phyloP scores from a whole-genome alignment of 208 protist species.

The Trypanosoma melophagium region DNA sequence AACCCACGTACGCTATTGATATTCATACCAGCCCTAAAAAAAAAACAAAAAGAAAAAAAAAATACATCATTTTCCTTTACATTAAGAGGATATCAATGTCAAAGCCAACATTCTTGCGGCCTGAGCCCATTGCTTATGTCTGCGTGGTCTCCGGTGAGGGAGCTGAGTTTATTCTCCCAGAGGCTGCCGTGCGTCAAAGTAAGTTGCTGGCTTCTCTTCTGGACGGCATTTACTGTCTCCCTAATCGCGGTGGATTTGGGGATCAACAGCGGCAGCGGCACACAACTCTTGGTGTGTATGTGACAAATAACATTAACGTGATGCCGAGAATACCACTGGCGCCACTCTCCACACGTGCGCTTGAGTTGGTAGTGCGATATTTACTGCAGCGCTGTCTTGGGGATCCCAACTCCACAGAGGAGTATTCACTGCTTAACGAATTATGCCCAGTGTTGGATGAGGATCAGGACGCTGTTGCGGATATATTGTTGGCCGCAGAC shows the following conservation, averaged over 20 bases:
- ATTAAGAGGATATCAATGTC: too few species aligned
- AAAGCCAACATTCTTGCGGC: too few species aligned
- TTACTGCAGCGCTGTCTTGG: constrained; percentile 25
- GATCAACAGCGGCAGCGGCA: not conserved
- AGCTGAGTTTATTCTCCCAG: constrained; percentile 54
- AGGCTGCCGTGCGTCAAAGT: constrained; percentile 46
- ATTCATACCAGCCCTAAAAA: too few species aligned
- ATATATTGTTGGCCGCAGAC: constrained; percentile 32
- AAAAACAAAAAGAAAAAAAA: too few species aligned
- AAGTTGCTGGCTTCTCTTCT: constrained; percentile 58
- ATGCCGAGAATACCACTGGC: constrained; percentile 32
- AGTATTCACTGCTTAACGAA: constrained; percentile 23
- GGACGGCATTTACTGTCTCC: constrained; percentile 35
- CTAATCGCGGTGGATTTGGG: constrained; percentile 26
- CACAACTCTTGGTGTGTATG: not conserved
- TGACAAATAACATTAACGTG: constrained; percentile 19
- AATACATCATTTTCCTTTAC: too few species aligned
- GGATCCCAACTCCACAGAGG: constrained; percentile 28
- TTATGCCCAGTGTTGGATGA: constrained; percentile 27
- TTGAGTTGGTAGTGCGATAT: constrained; percentile 29
- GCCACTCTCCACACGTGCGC: constrained; percentile 6
- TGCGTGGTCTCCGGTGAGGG: constrained; percentile 43
- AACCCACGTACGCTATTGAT: too few species aligned
- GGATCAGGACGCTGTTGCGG: constrained; percentile 30
- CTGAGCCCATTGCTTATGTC: constrained; percentile 46